Base-by-base conservation (phyloP, 1,284 basidiomycete genomes). In the Sanghuangporus sanghuang region DNA sequence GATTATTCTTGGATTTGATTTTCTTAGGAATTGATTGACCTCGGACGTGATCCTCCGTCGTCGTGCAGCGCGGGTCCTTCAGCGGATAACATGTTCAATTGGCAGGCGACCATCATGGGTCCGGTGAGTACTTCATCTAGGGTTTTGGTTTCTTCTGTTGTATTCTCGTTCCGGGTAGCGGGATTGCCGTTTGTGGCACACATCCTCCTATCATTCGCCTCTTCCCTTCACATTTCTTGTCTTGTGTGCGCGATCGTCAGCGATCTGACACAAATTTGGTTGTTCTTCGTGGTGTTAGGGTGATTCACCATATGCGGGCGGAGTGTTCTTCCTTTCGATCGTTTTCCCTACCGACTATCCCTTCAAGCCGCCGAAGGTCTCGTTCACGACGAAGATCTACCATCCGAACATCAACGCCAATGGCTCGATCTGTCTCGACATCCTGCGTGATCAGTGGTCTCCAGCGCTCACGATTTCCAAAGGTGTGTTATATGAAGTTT, bases 351-450 rank as follows among this genome's bases (percentile, higher is more conserved):
- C 89, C 78, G 95, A 98, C 78, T 98, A 98, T 82, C 95, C 95
- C 49, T 97, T 98, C 89, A 96, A 96, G 83, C 96, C 97, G 48
- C 97, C 97, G 76, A 98, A 98, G 86, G 95, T 99, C 77, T 92
- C 91, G 79, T 99, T 99, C 81, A 95, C 93, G 71, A 99, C 96
- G 74, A 98, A 96, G 89, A 93, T 93, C 71, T 95, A 95, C 76
- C 95, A 96, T 77, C 93, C 93, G 57, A 96, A 96, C 82, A 96
- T 97, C 92, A 97, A 97, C 76, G 90, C 92, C 69, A 96, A 97
- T 72, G 97, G 97, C 57, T 96, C 94, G 70, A 99, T 99, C 79
- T 99, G 97, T 78, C 82, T 99, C 71, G 97, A 98, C 77, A 98
- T 98, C 74, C 81, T 98, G 75, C 86, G 94, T 79, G 95, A 98